Base-by-base conservation (phyloP, 306 rosid species). In the Dalbergia oliveri region DNA sequence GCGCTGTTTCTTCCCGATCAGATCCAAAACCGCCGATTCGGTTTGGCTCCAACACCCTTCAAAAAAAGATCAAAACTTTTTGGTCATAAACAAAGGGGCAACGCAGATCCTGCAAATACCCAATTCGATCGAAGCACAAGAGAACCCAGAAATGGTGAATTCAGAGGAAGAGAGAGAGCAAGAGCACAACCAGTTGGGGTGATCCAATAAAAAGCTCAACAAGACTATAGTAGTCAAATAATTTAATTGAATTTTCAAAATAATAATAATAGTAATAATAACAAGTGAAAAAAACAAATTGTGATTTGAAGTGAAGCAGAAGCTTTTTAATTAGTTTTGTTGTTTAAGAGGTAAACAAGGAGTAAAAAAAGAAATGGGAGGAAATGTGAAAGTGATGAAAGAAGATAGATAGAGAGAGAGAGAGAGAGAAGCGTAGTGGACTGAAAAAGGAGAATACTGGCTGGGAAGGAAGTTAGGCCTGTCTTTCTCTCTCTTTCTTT, bases 1-100 rank as follows among this genome's bases (percentile, higher is more conserved):
- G 98, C 99, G 99, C 99, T 93, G 98, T 90, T 95, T 82, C 93
- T 85, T 79, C 91, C 81, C 73, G 91, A 88, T 86, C 85, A 82
- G 93, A 90, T 91, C 98, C 98, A 95, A 91, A 26, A 89, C 86
- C 94, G 90, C 77, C 76, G 65, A 84, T 82, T 81, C 37, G 70
- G 83, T 74, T 39, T 59, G 87, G 67, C 90, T 26, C 41, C 41
- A 37, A 37, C 41, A 37, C 88, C 79, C 80, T n/a, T 44, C 14
- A 79, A 5, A 12, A 4, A 54, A 54, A 66, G 88, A 87, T 86
- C 85, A 83, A 79, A 62, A 72, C 53, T 74, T 47, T 51, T 67
- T 68, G 57, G 58, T 59, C 69, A 1, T 4, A 5, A 51, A 68
- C 37, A 73, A 59, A 61, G 4, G 50, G 50, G 23, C 15, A 3